These are phyloP conservation scores for Marasmius sp. DNA, from an alignment of 1,284 basidiomycete species.

Conservation along the genomic window DNA sequence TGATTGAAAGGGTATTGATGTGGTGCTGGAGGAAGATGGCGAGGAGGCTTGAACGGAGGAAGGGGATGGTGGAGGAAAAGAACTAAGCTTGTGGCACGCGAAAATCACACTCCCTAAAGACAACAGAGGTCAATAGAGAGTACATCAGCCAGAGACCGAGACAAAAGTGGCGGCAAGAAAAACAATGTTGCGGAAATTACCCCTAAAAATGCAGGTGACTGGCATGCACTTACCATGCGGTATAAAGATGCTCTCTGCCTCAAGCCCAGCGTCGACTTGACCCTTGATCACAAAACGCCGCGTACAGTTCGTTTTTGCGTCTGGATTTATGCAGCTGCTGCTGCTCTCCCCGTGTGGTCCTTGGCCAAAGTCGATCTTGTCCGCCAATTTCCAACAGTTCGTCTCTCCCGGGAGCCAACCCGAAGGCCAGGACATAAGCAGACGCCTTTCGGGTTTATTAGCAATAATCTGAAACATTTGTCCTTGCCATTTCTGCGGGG, in stretches of 20 bases:
- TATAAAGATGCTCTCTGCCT: conserved; percentile 12
- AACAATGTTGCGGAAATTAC: conserved; percentile 9
- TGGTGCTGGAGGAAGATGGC: conserved; percentile 35
- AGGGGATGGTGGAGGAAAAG: conserved; percentile 29
- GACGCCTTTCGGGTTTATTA: conserved; percentile 51
- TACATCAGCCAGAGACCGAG: conserved; percentile 26
- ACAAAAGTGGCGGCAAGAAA: conserved; percentile 24
- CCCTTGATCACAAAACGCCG: conserved; percentile 86
- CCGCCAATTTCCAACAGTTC: conserved; percentile 74
- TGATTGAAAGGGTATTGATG: conserved; percentile 9
- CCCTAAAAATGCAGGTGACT: conserved; percentile 23
- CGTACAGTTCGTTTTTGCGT: conserved; percentile 91
- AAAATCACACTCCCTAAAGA: conserved; percentile 74
- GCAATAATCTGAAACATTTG: conserved; percentile 84
- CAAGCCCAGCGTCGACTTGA: conserved; percentile 41
- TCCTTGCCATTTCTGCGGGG: conserved; percentile 47
- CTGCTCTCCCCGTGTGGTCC: conserved; percentile 43
- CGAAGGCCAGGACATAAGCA: conserved; percentile 88
- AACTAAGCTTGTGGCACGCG: conserved; percentile 74
- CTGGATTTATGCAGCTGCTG: conserved; percentile 20
- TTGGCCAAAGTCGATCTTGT: conserved; percentile 71
- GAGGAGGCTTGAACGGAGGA: conserved; percentile 31
- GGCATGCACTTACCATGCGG: conserved; percentile 49
- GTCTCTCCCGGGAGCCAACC: conserved; percentile 41
- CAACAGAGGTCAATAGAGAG: conserved; percentile 29